phyloP scores from a whole-genome alignment of 2,329 filamentous ascomycete species.

The Aureobasidium pullulans region DNA sequence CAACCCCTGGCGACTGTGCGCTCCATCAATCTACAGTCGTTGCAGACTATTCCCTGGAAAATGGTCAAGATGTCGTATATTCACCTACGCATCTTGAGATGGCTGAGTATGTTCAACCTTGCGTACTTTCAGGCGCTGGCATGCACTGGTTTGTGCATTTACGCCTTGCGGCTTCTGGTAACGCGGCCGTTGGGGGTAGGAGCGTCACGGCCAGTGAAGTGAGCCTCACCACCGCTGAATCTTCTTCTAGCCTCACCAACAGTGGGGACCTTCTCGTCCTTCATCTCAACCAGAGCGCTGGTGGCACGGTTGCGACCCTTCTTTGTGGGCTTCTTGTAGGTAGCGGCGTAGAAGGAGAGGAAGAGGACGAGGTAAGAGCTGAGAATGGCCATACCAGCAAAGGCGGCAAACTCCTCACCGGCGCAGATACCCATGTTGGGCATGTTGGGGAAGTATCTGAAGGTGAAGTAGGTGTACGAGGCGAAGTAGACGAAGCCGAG shows the following conservation, averaged over 20 bases:
- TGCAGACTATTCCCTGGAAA: neutral
- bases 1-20: neutral
- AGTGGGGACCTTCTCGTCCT: slow-evolving; percentile 58
- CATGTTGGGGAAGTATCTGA: slow-evolving; percentile 77
- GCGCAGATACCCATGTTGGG: slow-evolving; percentile 82
- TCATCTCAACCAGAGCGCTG: slow-evolving; percentile 79
- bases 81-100: slow-evolving; percentile 1
- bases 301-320: slow-evolving; percentile 70
- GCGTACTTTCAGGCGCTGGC: neutral
- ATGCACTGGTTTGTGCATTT: slow-evolving; percentile 22
- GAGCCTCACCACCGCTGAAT: slow-evolving; percentile 38
- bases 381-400: slow-evolving; percentile 84
- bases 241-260: slow-evolving; percentile 45
- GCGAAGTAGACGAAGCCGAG: slow-evolving; percentile 98
- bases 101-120: neutral
- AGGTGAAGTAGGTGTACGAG: slow-evolving; percentile 97
- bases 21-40: neutral
- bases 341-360: slow-evolving; percentile 97
- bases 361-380: slow-evolving; percentile 95
- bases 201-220: slow-evolving; percentile 21
- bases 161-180: slow-evolving; percentile 65
- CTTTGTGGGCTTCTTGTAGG: slow-evolving; percentile 78
- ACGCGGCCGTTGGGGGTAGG: slow-evolving; percentile 51
- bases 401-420: slow-evolving; percentile 93
- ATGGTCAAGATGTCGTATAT: neutral